These are phyloP conservation scores for Vitis vinifera DNA, from an alignment of 164 flowering plant genomes.

Conservation along the genomic window DNA sequence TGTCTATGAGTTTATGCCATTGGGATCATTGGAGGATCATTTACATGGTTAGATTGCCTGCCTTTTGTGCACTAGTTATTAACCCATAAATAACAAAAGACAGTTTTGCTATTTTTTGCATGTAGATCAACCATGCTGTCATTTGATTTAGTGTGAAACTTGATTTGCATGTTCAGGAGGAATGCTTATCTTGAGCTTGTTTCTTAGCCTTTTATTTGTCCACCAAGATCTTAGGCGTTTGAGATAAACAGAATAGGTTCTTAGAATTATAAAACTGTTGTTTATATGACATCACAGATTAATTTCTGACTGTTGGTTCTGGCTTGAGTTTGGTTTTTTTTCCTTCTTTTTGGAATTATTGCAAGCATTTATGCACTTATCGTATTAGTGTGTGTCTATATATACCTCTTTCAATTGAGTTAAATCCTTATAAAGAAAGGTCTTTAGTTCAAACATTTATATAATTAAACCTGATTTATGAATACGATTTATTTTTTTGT, in stretches of 20 bases:
- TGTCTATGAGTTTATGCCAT: constrained; percentile 89
- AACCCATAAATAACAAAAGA: not conserved
- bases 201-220: not conserved
- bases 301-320: not conserved
- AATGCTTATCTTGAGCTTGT: not conserved
- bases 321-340: not conserved
- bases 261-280: not conserved
- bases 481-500: not conserved
- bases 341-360: not conserved
- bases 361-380: not conserved
- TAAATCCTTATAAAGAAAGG: not conserved
- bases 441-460: not conserved
- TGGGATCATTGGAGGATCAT: constrained; percentile 91
- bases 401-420: not conserved
- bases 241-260: not conserved
- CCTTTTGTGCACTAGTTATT: not conserved
- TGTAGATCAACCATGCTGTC: not conserved
- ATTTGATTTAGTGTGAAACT: not conserved
- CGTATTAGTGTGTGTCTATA: not conserved
- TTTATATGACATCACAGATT: too few species aligned
- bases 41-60: constrained; percentile 60
- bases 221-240: not conserved
- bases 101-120: not conserved
- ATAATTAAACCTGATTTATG: not conserved
- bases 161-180: not conserved